Percentiles rank a stretch among this genome's conserved stretches.
phyloP scores from a whole-genome alignment of 1,139 yeast genomes.

The Blastobotrys ciferrii region DNA sequence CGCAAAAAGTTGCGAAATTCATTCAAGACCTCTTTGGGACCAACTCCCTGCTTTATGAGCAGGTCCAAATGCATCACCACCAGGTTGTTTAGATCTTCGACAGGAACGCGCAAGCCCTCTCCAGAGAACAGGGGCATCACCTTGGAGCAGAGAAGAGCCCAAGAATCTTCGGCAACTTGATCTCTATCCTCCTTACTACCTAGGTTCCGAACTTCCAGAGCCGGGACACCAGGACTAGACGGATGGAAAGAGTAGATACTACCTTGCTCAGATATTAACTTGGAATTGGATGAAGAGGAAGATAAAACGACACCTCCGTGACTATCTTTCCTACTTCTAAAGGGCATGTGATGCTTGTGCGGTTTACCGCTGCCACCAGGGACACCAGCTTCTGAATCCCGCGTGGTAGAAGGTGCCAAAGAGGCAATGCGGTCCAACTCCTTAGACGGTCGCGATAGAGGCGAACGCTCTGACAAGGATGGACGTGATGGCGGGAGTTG shows the following conservation, averaged over 20 bases:
- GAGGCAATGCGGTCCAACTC: conserved; percentile 46
- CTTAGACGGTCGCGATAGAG: conserved; percentile 43
- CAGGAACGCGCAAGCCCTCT: conserved; percentile 49
- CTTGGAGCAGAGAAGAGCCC: conserved; percentile 46
- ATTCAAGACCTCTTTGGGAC: conserved; percentile 40
- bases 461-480: conserved; percentile 39
- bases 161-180: conserved; percentile 47
- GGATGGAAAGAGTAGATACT: conserved; percentile 50
- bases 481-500: conserved; percentile 34
- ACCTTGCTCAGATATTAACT: conserved; percentile 43
- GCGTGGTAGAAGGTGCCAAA: conserved; percentile 32
- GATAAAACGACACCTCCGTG: conserved; percentile 43
- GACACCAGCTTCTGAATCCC: conserved; percentile 8
- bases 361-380: conserved; percentile 18
- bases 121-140: conserved; percentile 50
- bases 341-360: conserved; percentile 43
- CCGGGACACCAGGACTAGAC: conserved; percentile 37
- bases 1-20: conserved; percentile 49
- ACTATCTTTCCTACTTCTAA: conserved; percentile 41
- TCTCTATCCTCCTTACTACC: conserved; percentile 43
- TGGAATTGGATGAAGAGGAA: conserved; percentile 49
- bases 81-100: conserved; percentile 55
- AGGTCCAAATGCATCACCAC: conserved; percentile 48
- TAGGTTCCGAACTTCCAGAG: conserved; percentile 34
- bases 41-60: conserved; percentile 42